A percentile compares a stretch with the other conserved stretches of the same genome.
These are phyloP conservation scores for Chlamydomonas reinhardtii DNA, from an alignment of 163 green algal species.

Conservation along the genomic window DNA sequence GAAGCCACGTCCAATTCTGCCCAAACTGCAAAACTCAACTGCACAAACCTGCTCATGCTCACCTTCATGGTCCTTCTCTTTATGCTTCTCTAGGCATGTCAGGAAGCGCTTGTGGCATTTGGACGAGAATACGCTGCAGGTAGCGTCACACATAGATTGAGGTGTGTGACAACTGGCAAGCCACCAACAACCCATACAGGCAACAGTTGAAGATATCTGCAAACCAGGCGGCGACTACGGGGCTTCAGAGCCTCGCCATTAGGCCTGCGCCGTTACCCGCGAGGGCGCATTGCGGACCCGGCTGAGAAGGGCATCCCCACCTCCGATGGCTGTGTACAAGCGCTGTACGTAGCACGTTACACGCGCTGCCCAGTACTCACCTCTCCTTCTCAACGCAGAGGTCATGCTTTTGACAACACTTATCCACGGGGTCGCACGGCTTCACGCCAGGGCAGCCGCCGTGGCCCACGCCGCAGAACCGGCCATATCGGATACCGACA, in stretches of 20 bases:
- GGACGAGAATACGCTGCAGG: constrained; percentile 2
- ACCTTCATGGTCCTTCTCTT: constrained; percentile 33
- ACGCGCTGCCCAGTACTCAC: not conserved
- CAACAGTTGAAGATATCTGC: not conserved
- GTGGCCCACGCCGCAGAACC: constrained; percentile 44
- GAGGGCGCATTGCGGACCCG: not conserved
- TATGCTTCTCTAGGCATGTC: constrained; percentile 44
- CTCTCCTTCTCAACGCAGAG: constrained; percentile 45
- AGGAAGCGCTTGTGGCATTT: constrained; percentile 50
- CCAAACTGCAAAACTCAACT: not conserved
- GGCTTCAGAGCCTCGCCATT: not conserved
- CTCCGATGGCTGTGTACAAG: no score
- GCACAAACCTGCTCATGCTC: no score
- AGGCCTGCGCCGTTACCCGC: not conserved
- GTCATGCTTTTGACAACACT: constrained; percentile 50
- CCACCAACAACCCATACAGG: not conserved
- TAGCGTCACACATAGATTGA: not conserved
- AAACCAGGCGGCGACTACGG: not conserved
- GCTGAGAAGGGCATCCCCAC: no score
- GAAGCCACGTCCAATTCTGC: no score
- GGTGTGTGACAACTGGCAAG: not conserved
- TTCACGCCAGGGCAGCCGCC: constrained; percentile 43
- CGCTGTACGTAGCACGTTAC: no score
- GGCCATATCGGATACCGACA: constrained; percentile 38
- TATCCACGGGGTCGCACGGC: constrained; percentile 53